Percentiles rank a stretch among this genome's conserved stretches.
These are phyloP conservation scores for Tieghemostelium lacteum DNA, from an alignment of 78 protist genomes.

Conservation along the genomic window DNA sequence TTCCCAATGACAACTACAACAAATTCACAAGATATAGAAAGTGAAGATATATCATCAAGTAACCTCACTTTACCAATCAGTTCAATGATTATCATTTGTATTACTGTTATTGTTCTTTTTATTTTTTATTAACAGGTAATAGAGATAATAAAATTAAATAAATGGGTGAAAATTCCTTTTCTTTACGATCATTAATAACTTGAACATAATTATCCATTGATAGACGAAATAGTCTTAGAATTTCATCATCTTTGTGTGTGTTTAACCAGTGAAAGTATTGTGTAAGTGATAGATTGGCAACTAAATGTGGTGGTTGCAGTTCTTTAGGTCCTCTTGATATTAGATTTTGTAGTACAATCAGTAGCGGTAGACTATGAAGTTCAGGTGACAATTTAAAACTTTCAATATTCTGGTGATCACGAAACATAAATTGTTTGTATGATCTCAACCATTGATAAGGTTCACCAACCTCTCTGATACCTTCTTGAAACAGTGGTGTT, in stretches of 20 bases:
- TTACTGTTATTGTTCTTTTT: too few species aligned
- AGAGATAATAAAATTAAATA: neutral
- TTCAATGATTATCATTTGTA: neutral
- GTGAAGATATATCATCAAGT: too few species aligned
- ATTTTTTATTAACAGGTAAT: neutral
- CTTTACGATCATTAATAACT: neutral
- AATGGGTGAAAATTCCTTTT: neutral
- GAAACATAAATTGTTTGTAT: constrained; percentile 48
- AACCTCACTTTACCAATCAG: too few species aligned
- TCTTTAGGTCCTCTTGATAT: constrained; percentile 35
- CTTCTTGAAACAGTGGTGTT: constrained; percentile 45
- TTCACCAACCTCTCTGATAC: constrained; percentile 44
- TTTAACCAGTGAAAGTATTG: constrained; percentile 13
- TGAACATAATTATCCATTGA: neutral
- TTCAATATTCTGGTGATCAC: neutral
- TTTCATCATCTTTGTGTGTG: neutral
- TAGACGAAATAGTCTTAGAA: neutral
- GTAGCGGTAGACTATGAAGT: neutral
- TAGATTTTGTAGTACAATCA: neutral
- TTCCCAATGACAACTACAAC: too few species aligned
- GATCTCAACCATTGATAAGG: constrained; percentile 22
- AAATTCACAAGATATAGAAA: too few species aligned
- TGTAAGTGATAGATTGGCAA: neutral
- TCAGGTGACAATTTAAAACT: neutral
- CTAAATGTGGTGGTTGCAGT: constrained; percentile 1